These are phyloP conservation scores for Tolypocladium tropicale DNA, from an alignment of 2,329 filamentous ascomycete genomes.

Conservation along the genomic window DNA sequence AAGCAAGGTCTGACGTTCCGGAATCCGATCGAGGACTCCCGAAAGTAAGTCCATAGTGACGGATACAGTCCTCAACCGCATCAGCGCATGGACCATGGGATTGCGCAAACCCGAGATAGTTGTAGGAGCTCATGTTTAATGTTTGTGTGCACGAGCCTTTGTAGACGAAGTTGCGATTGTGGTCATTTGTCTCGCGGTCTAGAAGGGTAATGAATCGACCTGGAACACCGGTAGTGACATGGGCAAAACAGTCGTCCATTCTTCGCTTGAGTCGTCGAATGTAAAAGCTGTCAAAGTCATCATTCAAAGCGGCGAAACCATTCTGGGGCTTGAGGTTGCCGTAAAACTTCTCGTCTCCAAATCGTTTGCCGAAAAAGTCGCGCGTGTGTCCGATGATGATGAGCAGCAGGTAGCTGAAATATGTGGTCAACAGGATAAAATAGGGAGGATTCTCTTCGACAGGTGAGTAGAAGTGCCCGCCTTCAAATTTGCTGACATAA, in stretches of 20 bases:
- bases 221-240: constrained; percentile 85
- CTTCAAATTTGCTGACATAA: constrained; percentile 84
- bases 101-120: constrained; percentile 96
- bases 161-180: constrained; percentile 81
- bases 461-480: constrained; percentile 68
- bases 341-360: constrained; percentile 74
- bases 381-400: constrained; percentile 92
- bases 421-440: constrained; percentile 93
- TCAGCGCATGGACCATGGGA: constrained; percentile 95
- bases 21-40: constrained; percentile 74
- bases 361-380: constrained; percentile 96
- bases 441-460: constrained; percentile 96
- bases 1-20: constrained; percentile 76
- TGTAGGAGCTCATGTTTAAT: constrained; percentile 98
- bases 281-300: constrained; percentile 99
- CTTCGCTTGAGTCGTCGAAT: constrained; percentile 84
- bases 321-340: constrained; percentile 71
- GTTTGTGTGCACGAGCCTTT: constrained; percentile 89
- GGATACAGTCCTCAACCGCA: constrained; percentile 74
- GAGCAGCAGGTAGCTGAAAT: constrained; percentile 93
- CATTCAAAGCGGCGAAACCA: constrained; percentile 91
- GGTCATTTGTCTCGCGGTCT: constrained; percentile 82
- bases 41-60: constrained; percentile 74
- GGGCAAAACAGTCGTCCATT: constrained; percentile 93
- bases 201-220: constrained; percentile 88